Evolutionary conservation across 1,284 basidiomycete genomes (phyloP), one percentile per base, ranked within the genome.

Genomic region (Heterobasidion occidentale): DNA sequence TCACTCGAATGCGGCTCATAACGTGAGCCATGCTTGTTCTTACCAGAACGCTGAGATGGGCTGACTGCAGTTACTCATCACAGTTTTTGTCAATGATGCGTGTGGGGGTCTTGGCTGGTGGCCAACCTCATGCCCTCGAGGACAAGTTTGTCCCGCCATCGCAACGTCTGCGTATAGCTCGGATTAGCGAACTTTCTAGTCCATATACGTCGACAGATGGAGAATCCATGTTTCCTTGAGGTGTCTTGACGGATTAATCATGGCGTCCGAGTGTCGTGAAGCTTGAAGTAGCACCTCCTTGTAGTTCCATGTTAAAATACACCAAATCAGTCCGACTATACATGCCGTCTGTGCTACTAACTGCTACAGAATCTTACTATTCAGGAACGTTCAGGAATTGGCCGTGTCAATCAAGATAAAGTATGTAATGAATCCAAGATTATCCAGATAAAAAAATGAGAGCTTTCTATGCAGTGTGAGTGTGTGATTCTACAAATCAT

Each of bases 1-100:
- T 62, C 92, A 96, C 68, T 93, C 90, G 34, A 94, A 94, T 65
- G 92, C 91, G 45, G 92, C 92, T 2, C 89, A 92, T 73, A 90
- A 90, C 63, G 84, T 87, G 65, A 53, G 83, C 69, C 27, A 19
- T 56, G 34, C 27, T 19, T 7, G 11, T 33, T 48, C 19, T 20
- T 4, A 11, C 15, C 27, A 3, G 6, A 11, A 42, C 11, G 38
- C n/a, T n/a, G 27, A 42, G 5, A 42, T 38, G 46, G 38, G 47
- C 19, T 7, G 11, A 48, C 27, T 48, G 46, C 3, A 19, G 46
- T 48, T 48, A 15, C 27, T 14, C 7, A 4, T 48, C 46, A 48
- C 46, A 83, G 80, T 67, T 90, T 53, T 78, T 92, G 48, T 85
- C 88, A 3, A 93, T 93, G 90, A 91, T 92, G 77, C 88, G 92